Conservation (phyloP, 257 asterid species). For the Nicotiana knightiana region DNA sequence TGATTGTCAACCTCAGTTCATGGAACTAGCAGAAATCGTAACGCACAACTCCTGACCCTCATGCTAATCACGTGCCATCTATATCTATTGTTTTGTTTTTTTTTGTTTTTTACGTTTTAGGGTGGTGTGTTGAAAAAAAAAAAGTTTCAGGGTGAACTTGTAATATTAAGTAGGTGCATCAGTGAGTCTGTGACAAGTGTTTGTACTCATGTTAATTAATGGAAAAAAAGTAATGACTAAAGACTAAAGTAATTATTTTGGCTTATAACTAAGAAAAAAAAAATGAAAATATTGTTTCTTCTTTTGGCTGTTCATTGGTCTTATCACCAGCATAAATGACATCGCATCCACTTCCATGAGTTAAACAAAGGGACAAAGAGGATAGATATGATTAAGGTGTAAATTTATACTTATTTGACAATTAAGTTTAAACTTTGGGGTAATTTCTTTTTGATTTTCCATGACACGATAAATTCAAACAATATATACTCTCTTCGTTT, state of each 20-base stretch:
- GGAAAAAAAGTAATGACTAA: background rate
- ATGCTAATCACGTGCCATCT: background rate
- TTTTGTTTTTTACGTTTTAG: background rate
- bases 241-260: background rate
- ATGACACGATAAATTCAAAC: background rate
- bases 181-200: background rate
- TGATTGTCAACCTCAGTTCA: background rate
- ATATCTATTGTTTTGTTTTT: background rate
- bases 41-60: constrained; percentile 2
- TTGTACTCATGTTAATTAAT: background rate
- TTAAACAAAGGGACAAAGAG: background rate
- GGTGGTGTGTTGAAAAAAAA: background rate
- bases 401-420: background rate
- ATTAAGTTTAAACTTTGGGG: background rate
- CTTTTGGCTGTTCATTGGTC: background rate
- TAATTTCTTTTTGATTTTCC: background rate
- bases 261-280: background rate
- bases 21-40: constrained; percentile 27
- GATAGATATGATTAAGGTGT: background rate
- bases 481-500: background rate
- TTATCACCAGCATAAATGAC: background rate
- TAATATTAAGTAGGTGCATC: background rate
- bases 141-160: background rate
- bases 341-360: background rate
- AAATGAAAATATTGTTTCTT: background rate